Base-by-base conservation (phyloP, 768 basidiomycete genomes). In the Kockovaella imperatae region DNA sequence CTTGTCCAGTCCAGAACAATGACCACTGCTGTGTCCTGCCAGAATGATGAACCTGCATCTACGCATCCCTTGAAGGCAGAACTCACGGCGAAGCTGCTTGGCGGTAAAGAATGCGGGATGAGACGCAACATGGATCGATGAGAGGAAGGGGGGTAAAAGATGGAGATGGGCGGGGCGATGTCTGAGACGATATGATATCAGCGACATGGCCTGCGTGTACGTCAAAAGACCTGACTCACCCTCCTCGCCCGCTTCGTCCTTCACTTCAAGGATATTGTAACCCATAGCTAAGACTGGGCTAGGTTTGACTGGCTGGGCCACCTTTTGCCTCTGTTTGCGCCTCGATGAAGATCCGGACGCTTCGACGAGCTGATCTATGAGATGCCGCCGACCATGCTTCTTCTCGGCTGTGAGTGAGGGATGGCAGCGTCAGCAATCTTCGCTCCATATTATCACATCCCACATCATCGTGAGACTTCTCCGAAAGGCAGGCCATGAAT, bases 1-100 rank as follows among this genome's bases (percentile, higher is more conserved):
- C 79, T 79, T 57, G 89, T 93, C 93, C 95, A 99, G 69, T 99
- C 93, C 8, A 99, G 74, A 0, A 83, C 80, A 58, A 97, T 84
- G 62, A 95, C 73, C 36, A 89, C 80, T 11, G 60, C 64, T 6
- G 70, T 69, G 47, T 71, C 67, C 60, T 69, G 31, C 34, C 21
- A 4, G 0, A n/a, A 4, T 5, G 3, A 45, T 56, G 46, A 56
- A 47, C 49, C 11, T 24, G 3, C 41, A 32, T n/a, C 11, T 14
- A 23, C 43, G 18, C 32, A 7, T 44, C 26, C 17, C 41, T 24
- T 42, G 11, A 30, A 79, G 77, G 11, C 87, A 71, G 5, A 79
- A 74, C 24, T 55, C 30, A 67, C 60, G 2, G 55, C 47, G 2
- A 67, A 44, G 8, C 64, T 59, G 4, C 54, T 50, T 1, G 87